These are phyloP conservation scores for Venturia carpophila DNA, from an alignment of 2,329 filamentous ascomycete genomes.

Conservation along the genomic window DNA sequence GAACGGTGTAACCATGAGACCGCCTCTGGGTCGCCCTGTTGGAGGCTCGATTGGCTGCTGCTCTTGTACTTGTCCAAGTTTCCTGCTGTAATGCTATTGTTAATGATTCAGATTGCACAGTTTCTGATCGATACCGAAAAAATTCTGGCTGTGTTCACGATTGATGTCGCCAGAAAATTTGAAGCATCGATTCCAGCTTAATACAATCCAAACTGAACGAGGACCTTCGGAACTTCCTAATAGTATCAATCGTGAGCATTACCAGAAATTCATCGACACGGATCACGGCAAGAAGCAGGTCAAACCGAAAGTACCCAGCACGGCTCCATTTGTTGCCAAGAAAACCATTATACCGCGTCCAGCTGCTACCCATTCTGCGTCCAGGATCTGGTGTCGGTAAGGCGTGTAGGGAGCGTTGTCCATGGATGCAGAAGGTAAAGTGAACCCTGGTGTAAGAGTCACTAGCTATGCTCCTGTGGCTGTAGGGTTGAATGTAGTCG, in stretches of 20 bases:
- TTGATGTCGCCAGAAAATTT: not conserved
- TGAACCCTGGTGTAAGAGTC: slow-evolving; percentile 19
- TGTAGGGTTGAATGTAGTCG: slow-evolving; percentile 19
- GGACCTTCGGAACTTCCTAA: not conserved
- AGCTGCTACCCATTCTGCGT: slow-evolving; percentile 40
- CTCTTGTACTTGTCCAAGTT: slow-evolving; percentile 26
- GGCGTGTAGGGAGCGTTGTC: slow-evolving; percentile 26
- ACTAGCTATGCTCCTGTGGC: slow-evolving; percentile 27
- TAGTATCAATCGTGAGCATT: slow-evolving; percentile 15
- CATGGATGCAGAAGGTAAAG: not conserved
- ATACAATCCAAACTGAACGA: not conserved
- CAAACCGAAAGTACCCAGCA: not conserved
- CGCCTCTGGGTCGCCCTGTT: slow-evolving; percentile 27
- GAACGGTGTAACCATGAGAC: slow-evolving; percentile 34
- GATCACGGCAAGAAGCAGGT: slow-evolving; percentile 19
- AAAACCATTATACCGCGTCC: slow-evolving; percentile 41
- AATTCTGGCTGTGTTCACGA: not conserved
- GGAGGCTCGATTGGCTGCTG: not conserved
- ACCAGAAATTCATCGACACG: slow-evolving; percentile 25
- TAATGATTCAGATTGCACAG: not conserved
- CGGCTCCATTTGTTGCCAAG: slow-evolving; percentile 32
- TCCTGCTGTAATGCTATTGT: not conserved
- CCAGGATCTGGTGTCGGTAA: slow-evolving; percentile 41
- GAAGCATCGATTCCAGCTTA: not conserved
- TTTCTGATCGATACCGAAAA: not conserved